These are phyloP conservation scores for Neoboletus brunneissimus DNA, from an alignment of 768 basidiomycete species.

Conservation along the genomic window DNA sequence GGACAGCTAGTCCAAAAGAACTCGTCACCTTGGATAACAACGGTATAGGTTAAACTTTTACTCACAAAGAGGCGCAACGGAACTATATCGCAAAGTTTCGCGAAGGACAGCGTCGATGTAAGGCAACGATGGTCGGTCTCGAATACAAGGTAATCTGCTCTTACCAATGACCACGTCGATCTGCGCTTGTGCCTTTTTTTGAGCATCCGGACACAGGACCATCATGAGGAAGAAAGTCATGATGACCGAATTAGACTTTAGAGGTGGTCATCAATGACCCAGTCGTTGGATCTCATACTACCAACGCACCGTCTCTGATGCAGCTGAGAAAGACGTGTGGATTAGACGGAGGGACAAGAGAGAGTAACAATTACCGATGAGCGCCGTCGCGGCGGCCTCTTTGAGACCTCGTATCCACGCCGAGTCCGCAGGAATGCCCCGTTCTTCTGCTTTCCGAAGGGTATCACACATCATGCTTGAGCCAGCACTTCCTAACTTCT, in stretches of 20 bases:
- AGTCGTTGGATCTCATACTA: not conserved
- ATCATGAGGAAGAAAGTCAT: constrained; percentile 12
- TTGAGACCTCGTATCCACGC: constrained; percentile 5
- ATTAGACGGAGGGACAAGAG: too few species aligned
- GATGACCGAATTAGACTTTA: constrained; percentile 22
- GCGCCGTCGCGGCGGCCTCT: constrained; percentile 13
- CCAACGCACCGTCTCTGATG: constrained; percentile 15
- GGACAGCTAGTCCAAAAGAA: constrained; percentile 16
- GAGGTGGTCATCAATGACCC: not conserved
- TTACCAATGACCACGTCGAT: constrained; percentile 7
- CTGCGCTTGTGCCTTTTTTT: constrained; percentile 15
- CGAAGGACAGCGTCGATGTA: constrained; percentile 14
- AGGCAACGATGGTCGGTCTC: constrained; percentile 11
- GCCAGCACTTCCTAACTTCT: constrained; percentile 3
- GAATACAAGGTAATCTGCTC: constrained; percentile 3
- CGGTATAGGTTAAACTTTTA: not conserved
- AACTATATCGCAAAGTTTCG: constrained; percentile 9
- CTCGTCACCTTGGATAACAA: not conserved
- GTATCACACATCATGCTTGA: constrained; percentile 7
- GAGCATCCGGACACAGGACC: constrained; percentile 6
- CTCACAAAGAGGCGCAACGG: constrained; percentile 13
- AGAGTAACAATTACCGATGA: constrained; percentile 10
- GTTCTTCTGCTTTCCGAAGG: constrained; percentile 2
- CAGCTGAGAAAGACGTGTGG: not conserved
- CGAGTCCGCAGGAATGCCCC: not conserved